Evolutionary conservation across 2,329 filamentous ascomycete genomes (phyloP).

Genomic region (Beauveria bassiana): DNA sequence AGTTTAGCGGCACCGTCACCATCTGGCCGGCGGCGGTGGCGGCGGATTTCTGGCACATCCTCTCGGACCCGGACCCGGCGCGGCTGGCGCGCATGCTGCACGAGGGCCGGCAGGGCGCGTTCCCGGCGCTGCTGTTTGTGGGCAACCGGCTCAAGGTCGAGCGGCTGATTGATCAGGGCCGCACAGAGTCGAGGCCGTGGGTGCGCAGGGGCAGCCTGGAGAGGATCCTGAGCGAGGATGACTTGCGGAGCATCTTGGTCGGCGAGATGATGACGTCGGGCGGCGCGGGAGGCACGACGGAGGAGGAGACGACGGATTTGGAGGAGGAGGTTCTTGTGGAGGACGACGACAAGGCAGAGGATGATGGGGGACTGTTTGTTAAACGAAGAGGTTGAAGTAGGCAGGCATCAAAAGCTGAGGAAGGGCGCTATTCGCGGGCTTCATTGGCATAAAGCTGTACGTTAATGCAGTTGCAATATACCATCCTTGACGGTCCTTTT

Average conservation of each 20-base stretch:
- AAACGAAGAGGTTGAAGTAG: neutral
- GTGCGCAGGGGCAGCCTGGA: constrained; percentile 46
- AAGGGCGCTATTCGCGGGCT: too few relatives aligned
- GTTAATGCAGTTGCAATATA: too few relatives aligned
- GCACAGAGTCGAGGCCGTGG: constrained; percentile 43
- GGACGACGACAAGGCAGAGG: constrained; percentile 21
- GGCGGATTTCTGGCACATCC: constrained; percentile 78
- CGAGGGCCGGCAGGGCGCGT: constrained; percentile 80
- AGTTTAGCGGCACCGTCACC: constrained; percentile 89
- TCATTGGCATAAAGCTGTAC: neutral
- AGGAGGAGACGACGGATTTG: constrained; percentile 27
- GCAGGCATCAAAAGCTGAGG: neutral
- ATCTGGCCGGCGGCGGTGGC: constrained; percentile 82
- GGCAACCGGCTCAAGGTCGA: constrained; percentile 82
- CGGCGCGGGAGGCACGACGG: constrained; percentile 20
- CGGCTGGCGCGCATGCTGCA: constrained; percentile 83
- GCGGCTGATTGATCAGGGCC: constrained; percentile 52
- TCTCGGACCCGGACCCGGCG: constrained; percentile 70
- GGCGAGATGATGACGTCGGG: constrained; percentile 22
- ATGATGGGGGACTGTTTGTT: constrained; percentile 4
- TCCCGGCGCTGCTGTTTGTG: constrained; percentile 87
- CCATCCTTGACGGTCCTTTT: too few relatives aligned
- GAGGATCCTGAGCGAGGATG: constrained; percentile 54
- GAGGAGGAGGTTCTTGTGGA: constrained; percentile 13
- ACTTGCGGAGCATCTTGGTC: constrained; percentile 42